Percentiles rank a stretch among this genome's conserved stretches.
Evolutionary conservation across 805 yeast species (phyloP).

Genomic region (Saturnispora hagleri): DNA sequence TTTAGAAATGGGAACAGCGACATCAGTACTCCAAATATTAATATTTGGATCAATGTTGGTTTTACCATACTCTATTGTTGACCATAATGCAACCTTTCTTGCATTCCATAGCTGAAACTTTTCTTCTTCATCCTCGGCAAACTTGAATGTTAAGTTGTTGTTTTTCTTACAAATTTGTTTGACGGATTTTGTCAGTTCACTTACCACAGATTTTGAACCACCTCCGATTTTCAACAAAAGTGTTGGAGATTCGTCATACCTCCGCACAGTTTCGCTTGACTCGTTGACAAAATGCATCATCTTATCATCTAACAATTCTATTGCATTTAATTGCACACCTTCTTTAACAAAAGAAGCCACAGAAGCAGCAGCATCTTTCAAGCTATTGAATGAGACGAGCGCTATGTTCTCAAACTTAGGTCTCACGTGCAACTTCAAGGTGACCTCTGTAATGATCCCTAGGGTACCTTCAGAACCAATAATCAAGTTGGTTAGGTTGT

Average conservation of each 20-base stretch:
- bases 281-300: conserved; percentile 67
- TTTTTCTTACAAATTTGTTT: conserved; percentile 36
- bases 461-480: conserved; percentile 81
- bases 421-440: conserved; percentile 54
- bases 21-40: conserved; percentile 83
- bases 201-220: conserved; percentile 39
- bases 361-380: conserved; percentile 59
- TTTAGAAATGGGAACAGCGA: conserved; percentile 77
- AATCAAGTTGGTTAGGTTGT: conserved; percentile 65
- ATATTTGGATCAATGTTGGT: conserved; percentile 42
- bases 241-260: conserved; percentile 64
- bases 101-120: conserved; percentile 73
- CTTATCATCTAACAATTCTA: conserved; percentile 66
- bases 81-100: conserved; percentile 67
- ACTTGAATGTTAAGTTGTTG: conserved; percentile 42
- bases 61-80: conserved; percentile 58
- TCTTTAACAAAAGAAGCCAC: conserved; percentile 56
- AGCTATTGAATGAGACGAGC: conserved; percentile 56
- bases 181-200: conserved; percentile 41
- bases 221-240: conserved; percentile 70
- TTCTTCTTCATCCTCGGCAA: conserved; percentile 58
- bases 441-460: conserved; percentile 63
- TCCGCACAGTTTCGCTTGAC: conserved; percentile 42
- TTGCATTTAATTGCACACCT: conserved; percentile 70
- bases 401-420: conserved; percentile 57